Conservation (phyloP, 257 asterid species). For the Thymus mandschuricus region DNA sequence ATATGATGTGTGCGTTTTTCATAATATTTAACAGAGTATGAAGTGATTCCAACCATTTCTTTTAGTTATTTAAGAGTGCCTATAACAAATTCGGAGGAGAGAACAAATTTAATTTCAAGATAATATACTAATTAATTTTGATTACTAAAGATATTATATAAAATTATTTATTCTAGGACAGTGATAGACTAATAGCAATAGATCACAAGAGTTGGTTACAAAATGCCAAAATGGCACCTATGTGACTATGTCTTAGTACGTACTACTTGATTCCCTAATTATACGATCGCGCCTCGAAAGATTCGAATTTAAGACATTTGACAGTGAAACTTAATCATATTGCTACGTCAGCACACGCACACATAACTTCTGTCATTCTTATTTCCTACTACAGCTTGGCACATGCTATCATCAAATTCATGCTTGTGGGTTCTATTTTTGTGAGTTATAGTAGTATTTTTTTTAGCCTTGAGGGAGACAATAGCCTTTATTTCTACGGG, state of each 20-base stretch:
- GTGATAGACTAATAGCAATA: background rate
- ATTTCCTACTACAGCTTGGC: background rate
- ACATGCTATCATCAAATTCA: background rate
- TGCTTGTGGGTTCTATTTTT: background rate
- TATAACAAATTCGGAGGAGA: too few species aligned
- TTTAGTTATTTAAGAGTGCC: too few species aligned
- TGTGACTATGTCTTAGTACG: background rate
- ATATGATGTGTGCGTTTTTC: too few species aligned
- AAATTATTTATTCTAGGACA: background rate
- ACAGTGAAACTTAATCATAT: too few species aligned
- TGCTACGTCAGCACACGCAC: too few species aligned
- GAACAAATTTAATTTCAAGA: background rate
- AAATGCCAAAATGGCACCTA: conserved; percentile 10
- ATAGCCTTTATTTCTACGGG: background rate
- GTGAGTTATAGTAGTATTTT: too few species aligned
- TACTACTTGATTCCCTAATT: background rate
- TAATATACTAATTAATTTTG: background rate
- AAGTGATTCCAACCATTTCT: too few species aligned
- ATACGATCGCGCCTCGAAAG: too few species aligned
- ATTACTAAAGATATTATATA: background rate
- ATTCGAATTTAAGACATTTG: too few species aligned
- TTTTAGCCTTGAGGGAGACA: background rate
- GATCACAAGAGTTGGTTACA: background rate
- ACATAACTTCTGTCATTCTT: too few species aligned
- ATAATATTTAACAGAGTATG: too few species aligned